Conservation (phyloP, 169 alveolate genomes). For the Miamiensis avidus region DNA sequence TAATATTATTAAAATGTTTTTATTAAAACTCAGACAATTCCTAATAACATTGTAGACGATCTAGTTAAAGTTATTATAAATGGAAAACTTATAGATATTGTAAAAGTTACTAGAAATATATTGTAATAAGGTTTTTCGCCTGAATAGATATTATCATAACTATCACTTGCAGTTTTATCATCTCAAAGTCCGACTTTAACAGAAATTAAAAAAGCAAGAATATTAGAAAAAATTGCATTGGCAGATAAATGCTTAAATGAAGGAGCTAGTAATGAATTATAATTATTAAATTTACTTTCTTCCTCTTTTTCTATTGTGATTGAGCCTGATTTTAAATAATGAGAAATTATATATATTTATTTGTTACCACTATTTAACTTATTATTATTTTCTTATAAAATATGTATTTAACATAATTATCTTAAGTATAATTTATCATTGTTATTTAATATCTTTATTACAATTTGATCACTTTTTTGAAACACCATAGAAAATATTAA, state of each 20-base stretch:
- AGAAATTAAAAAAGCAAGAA: constrained; percentile 62
- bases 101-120: constrained; percentile 41
- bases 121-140: constrained; percentile 57
- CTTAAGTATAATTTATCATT: no score
- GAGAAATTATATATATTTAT: no score
- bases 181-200: constrained; percentile 23
- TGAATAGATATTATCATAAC: constrained; percentile 35
- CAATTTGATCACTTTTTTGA: no score
- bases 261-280: constrained; percentile 64
- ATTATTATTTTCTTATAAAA: no score
- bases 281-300: constrained; percentile 33
- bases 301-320: constrained; percentile 4
- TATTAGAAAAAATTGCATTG: constrained; percentile 59
- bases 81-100: constrained; percentile 19
- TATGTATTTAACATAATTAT: no score
- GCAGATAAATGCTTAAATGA: constrained; percentile 51
- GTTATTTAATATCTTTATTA: no score
- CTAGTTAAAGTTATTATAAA: background rate
- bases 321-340: background rate
- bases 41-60: background rate
- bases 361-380: no score
- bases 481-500: no score
- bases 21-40: background rate
- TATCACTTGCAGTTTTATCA: constrained; percentile 36
- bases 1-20: background rate